Evolutionary conservation across 1,284 basidiomycete species (phyloP).

Genomic region (Cryptococcus amylolentus): DNA sequence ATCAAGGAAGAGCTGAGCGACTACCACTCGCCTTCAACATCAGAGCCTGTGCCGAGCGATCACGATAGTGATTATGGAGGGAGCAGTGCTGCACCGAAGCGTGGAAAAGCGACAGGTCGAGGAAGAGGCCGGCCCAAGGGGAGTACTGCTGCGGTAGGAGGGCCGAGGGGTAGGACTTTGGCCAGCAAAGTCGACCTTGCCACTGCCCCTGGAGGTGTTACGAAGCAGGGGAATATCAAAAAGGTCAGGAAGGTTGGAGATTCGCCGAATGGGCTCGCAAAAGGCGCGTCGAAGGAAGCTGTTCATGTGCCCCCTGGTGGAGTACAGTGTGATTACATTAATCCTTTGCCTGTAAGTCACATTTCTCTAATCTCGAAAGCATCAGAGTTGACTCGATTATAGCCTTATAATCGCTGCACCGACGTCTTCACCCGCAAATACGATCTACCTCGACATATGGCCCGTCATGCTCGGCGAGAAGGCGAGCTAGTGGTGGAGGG

Average conservation of each 20-base stretch:
- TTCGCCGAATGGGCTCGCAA: constrained; percentile 9
- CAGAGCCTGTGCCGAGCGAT: constrained; percentile 6
- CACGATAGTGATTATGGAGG: constrained; percentile 26
- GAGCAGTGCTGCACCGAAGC: neutral
- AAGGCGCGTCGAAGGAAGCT: constrained; percentile 11
- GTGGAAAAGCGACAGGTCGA: constrained; percentile 1
- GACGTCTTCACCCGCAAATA: constrained; percentile 48
- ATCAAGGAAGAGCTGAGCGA: constrained; percentile 2
- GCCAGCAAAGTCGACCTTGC: constrained; percentile 5
- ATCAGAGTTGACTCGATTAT: neutral
- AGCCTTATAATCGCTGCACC: constrained; percentile 46
- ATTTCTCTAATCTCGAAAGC: neutral
- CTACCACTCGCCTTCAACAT: constrained; percentile 6
- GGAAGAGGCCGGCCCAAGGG: constrained; percentile 5
- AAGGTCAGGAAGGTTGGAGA: constrained; percentile 21
- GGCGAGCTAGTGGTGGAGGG: constrained; percentile 46
- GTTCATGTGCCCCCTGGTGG: constrained; percentile 14
- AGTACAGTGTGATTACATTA: constrained; percentile 46
- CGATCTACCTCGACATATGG: constrained; percentile 48
- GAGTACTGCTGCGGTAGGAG: neutral
- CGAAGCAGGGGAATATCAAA: constrained; percentile 17
- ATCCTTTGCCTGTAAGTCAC: constrained; percentile 39
- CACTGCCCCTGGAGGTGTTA: constrained; percentile 14
- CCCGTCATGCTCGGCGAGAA: constrained; percentile 43
- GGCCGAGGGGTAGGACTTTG: constrained; percentile 3